Evolutionary conservation across 2,329 filamentous ascomycete genomes (phyloP).

Genomic region (Epicoccum sorghinum): DNA sequence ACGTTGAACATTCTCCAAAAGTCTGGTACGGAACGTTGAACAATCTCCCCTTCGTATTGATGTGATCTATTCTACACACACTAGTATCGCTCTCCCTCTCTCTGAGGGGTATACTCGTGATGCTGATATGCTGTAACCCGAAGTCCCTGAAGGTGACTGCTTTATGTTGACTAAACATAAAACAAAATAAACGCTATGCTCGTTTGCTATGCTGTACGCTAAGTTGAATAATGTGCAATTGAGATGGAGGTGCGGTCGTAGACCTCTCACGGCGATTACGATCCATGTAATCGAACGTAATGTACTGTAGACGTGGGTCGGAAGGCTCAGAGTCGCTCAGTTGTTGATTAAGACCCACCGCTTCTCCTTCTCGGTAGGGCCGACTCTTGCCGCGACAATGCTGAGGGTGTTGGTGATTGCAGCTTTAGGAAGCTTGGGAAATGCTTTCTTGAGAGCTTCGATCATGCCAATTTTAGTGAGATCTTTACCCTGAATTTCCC

Average conservation of each 20-base stretch:
- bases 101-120: neutral
- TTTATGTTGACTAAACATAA: neutral
- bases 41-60: neutral
- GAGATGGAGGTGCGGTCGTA: neutral
- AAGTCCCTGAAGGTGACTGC: neutral
- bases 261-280: neutral
- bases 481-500: constrained; percentile 71
- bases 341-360: constrained; percentile 58
- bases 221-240: neutral
- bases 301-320: neutral
- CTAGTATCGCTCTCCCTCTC: neutral
- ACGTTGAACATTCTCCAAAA: no score
- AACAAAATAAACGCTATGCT: neutral
- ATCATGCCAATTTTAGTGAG: constrained; percentile 76
- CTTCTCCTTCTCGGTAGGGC: constrained; percentile 67
- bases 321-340: constrained; percentile 7
- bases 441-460: constrained; percentile 76
- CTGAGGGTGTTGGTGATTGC: constrained; percentile 75
- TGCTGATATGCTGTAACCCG: neutral
- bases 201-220: constrained; percentile 11
- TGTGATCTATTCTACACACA: neutral
- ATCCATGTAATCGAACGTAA: neutral
- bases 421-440: constrained; percentile 72
- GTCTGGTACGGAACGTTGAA: no score
- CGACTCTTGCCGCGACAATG: constrained; percentile 67